Evolutionary conservation across 495 filamentous ascomycete genomes (phyloP).

Genomic region (Jackrogersella minutella): DNA sequence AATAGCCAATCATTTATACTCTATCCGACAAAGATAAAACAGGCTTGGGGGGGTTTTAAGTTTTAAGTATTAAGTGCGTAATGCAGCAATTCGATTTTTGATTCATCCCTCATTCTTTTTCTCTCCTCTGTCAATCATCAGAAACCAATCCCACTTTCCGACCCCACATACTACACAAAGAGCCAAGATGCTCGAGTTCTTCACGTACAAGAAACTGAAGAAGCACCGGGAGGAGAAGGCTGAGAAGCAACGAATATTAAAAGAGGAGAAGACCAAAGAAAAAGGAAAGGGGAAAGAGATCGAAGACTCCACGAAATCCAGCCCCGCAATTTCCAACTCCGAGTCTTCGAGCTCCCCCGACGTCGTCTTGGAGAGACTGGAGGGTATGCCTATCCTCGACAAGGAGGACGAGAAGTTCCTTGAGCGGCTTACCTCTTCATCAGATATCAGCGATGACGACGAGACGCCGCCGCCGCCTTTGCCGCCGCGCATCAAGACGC

Average conservation of each 20-base stretch:
- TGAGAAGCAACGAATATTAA: conserved; percentile 43
- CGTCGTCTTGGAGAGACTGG: conserved; percentile 5
- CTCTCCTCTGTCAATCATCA: neutral
- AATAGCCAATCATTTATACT: conserved; percentile 30
- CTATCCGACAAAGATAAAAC: conserved; percentile 35
- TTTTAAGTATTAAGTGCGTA: conserved; percentile 13
- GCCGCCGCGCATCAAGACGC: conserved; percentile 54
- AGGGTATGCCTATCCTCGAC: conserved; percentile 49
- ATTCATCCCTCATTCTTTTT: conserved; percentile 5
- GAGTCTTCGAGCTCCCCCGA: conserved; percentile 9
- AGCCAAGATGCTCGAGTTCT: conserved; percentile 54
- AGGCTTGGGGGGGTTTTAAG: conserved; percentile 16
- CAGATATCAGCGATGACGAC: conserved; percentile 40
- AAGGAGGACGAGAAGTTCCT: conserved; percentile 55
- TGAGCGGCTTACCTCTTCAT: conserved; percentile 50
- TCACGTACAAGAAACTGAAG: conserved; percentile 52
- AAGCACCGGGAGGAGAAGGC: conserved; percentile 54
- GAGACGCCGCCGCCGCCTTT: conserved; percentile 48
- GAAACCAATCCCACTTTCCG: neutral
- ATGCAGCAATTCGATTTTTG: neutral
- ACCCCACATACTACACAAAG: neutral
- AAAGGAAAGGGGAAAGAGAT: conserved; percentile 31
- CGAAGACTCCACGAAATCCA: neutral
- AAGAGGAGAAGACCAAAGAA: conserved; percentile 33
- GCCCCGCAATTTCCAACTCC: conserved; percentile 2